Base-by-base conservation (phyloP, 345 rosid species). In the Noccaea caerulescens region DNA sequence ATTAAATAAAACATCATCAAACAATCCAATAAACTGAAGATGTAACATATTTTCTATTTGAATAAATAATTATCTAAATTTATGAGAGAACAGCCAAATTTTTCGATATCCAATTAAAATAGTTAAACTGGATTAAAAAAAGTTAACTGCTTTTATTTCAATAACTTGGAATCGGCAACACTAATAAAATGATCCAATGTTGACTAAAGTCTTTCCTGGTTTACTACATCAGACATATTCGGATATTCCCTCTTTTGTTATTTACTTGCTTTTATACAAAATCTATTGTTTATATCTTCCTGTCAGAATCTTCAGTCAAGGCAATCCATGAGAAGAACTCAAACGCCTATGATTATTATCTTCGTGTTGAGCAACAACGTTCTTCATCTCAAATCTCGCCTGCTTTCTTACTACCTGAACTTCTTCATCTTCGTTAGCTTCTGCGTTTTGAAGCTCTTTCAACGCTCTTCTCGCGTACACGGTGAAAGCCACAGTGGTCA, bases 401-500 rank as follows among this genome's bases (percentile, higher is more conserved):
- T 52, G 70, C 3, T 64, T 69, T n/a, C 58, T 72, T 8, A 56
- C 66, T 0, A 56, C 66, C 0, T 79, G 65, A 42, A 52, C 54
- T 20, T 38, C 77, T 18, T 76, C 81, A 49, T 63, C 77, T 23
- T 42, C 86, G 25, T 33, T 51, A 4, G 41, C 66, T 70, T 82
- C 87, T 38, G 71, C 83, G 42, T 45, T 77, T 71, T 85, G 85
- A 7, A 86, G 86, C 46, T 86, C 83, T 1, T 79, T 76, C 58
- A 88, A 66, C 14, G 89, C 85, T 64, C 81, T 77, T 72, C 71
- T 85, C 1, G 92, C 92, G 62, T 89, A 89, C 5, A 89, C 63
- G 0, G 96, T 84, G 76, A 89, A 89, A 56, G 85, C 96, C 11
- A 85, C 71, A 0, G 86, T 84, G 0, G 96, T 85, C 69, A 85